phyloP scores from a whole-genome alignment of 2,329 filamentous ascomycete species.

The Fusarium dlaminii region DNA sequence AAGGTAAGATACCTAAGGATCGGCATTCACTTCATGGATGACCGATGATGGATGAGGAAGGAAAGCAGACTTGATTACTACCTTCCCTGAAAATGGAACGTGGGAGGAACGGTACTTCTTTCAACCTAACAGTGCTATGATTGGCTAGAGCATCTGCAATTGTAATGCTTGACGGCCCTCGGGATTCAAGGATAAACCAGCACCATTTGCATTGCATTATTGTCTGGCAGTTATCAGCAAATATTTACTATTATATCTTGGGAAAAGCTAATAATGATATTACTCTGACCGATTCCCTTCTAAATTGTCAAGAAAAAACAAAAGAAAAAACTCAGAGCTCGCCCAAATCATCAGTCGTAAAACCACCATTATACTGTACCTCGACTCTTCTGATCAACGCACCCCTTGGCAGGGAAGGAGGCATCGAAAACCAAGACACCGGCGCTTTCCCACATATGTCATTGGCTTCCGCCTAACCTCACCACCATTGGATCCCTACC shows the following conservation, averaged over 20 bases:
- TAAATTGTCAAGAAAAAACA: background rate
- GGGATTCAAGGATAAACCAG: background rate
- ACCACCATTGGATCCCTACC: constrained; percentile 7
- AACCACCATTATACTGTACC: background rate
- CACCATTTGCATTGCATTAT: background rate
- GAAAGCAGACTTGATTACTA: constrained; percentile 6
- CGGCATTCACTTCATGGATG: background rate
- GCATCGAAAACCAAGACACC: constrained; percentile 25
- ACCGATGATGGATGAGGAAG: background rate
- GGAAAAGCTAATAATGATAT: background rate
- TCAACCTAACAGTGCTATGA: background rate
- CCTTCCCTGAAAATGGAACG: constrained; percentile 8
- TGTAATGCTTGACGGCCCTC: constrained; percentile 1
- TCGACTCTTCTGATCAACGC: background rate
- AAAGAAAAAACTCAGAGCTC: background rate
- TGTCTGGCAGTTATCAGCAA: background rate
- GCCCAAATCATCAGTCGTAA: background rate
- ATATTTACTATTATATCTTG: background rate
- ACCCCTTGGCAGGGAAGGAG: constrained; percentile 9
- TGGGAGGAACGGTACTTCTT: constrained; percentile 8
- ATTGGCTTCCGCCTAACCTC: constrained; percentile 23
- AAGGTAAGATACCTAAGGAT: background rate
- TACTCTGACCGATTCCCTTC: background rate
- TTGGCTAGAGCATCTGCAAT: constrained; percentile 10
- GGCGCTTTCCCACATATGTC: constrained; percentile 26